phyloP scores from a whole-genome alignment of 225 moss, liverwort and hornwort species.

The Climacium dendroides region DNA sequence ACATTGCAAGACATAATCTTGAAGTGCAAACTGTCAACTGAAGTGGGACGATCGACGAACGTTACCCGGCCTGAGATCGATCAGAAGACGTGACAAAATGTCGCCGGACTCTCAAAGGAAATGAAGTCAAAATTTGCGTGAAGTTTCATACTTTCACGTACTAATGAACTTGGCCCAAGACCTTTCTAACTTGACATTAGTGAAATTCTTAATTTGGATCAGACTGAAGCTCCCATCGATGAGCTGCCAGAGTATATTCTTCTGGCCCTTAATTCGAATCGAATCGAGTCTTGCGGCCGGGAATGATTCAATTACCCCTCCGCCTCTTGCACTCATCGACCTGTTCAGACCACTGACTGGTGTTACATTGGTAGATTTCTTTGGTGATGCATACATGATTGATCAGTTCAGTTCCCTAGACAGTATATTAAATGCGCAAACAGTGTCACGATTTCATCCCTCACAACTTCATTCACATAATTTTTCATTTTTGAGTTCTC shows the following conservation, averaged over 20 bases:
- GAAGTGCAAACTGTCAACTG: neutral
- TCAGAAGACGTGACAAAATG: neutral
- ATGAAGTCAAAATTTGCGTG: neutral
- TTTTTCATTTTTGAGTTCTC: neutral
- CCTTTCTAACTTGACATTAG: neutral
- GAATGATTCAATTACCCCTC: neutral
- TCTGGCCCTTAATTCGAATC: neutral
- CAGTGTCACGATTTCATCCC: neutral
- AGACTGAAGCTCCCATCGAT: neutral
- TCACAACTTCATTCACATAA: neutral
- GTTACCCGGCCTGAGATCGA: neutral
- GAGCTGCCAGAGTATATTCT: neutral
- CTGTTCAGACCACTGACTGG: neutral
- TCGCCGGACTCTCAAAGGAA: neutral
- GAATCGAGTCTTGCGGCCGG: too few relatives aligned
- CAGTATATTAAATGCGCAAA: neutral
- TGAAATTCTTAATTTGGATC: neutral
- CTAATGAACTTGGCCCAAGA: neutral
- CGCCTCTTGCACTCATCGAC: neutral
- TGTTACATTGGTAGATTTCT: neutral
- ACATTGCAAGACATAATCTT: neutral
- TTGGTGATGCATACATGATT: neutral
- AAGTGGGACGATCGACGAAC: neutral
- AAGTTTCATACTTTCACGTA: neutral
- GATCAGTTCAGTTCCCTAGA: too few relatives aligned